Percentiles rank a stretch among this genome's conserved stretches.
Evolutionary conservation across 345 rosid species (phyloP).

Genomic region (Iberis pinnata): DNA sequence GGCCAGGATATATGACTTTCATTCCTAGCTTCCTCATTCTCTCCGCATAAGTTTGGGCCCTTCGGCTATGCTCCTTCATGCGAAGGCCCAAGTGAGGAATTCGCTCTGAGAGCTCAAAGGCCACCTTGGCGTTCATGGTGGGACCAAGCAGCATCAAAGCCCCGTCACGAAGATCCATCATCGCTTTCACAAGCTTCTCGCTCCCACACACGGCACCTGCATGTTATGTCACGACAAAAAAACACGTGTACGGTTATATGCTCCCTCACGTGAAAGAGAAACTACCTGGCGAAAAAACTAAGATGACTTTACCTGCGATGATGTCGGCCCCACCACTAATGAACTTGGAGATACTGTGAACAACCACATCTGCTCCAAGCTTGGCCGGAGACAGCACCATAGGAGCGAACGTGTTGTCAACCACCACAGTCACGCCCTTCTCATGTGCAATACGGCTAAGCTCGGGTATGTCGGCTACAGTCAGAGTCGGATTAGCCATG

Average conservation of each 20-base stretch:
- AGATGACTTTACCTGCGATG: slow-evolving; percentile 60
- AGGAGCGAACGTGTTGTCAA: slow-evolving; percentile 89
- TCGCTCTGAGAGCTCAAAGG: slow-evolving; percentile 78
- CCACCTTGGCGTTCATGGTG: slow-evolving; percentile 93
- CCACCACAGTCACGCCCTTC: slow-evolving; percentile 66
- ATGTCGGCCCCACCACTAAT: slow-evolving; percentile 96
- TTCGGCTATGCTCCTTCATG: slow-evolving; percentile 75
- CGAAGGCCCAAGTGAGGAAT: slow-evolving; percentile 79
- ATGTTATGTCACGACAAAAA: slow-evolving; percentile 12
- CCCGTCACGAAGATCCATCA: slow-evolving; percentile 97
- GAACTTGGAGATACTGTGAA: slow-evolving; percentile 88
- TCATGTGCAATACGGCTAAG: slow-evolving; percentile 79
- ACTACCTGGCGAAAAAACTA: slow-evolving; percentile 10
- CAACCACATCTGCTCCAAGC: slow-evolving; percentile 89
- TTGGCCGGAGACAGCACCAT: slow-evolving; percentile 86
- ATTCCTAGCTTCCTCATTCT: slow-evolving; percentile 66
- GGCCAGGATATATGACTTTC: slow-evolving; percentile 81
- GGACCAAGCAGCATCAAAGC: slow-evolving; percentile 84
- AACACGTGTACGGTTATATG: slow-evolving; percentile 30
- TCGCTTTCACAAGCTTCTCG: slow-evolving; percentile 66
- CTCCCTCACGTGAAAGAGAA: slow-evolving; percentile 14
- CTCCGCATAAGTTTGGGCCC: slow-evolving; percentile 60
- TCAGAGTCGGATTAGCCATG: slow-evolving; percentile 72
- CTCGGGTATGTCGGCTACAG: slow-evolving; percentile 69
- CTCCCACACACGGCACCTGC: slow-evolving; percentile 91